Conservation (phyloP, 768 basidiomycete genomes). For the Leccinum disarticulatum region DNA sequence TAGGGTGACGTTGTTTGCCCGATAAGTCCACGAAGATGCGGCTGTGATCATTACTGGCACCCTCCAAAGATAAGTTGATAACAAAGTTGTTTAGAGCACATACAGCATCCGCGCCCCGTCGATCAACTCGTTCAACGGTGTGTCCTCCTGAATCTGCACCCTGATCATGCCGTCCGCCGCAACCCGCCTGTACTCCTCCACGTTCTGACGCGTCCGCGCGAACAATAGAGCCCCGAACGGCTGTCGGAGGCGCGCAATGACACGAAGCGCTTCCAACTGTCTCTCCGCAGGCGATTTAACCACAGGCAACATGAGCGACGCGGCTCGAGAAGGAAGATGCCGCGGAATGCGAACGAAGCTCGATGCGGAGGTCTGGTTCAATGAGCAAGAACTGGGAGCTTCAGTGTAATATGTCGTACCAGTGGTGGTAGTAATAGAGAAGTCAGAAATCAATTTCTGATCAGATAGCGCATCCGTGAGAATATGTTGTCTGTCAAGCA, state of each 20-base stretch:
- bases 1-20: too few species aligned
- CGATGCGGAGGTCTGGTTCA: too few species aligned
- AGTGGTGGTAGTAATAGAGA: too few species aligned
- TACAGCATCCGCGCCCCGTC: neutral
- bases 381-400: too few species aligned
- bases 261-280: neutral
- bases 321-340: too few species aligned
- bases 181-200: conserved; percentile 10
- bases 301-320: neutral
- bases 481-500: neutral
- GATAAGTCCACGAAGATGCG: too few species aligned
- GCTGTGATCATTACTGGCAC: too few species aligned
- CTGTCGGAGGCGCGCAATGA: conserved; percentile 1
- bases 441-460: too few species aligned
- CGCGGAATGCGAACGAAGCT: too few species aligned
- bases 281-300: neutral
- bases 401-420: too few species aligned
- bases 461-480: neutral
- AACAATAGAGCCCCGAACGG: conserved; percentile 4
- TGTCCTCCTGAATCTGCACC: conserved; percentile 7
- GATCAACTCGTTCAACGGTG: conserved; percentile 4
- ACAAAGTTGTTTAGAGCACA: too few species aligned
- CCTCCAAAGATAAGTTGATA: too few species aligned
- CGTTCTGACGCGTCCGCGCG: neutral
- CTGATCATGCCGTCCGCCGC: conserved; percentile 6